Conservation (phyloP, 1,284 basidiomycete genomes). For the Peniophora sp. region DNA sequence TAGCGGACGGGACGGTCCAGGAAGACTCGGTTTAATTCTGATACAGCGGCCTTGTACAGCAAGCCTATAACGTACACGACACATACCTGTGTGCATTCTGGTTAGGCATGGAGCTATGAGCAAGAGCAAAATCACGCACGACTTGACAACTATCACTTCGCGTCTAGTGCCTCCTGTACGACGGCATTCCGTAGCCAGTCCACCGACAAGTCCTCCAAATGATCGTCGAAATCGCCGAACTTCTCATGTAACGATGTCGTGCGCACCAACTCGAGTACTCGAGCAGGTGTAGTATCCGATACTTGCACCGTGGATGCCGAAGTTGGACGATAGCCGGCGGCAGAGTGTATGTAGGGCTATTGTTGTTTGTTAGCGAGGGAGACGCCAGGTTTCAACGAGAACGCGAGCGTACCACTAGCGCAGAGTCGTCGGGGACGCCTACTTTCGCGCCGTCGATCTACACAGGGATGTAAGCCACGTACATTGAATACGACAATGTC, state of each 20-base stretch:
- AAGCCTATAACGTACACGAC: no score
- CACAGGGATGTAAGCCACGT: background rate
- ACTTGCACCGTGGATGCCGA: conserved; percentile 37
- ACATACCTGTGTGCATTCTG: no score
- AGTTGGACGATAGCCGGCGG: conserved; percentile 34
- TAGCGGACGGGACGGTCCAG: no score
- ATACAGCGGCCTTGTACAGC: no score
- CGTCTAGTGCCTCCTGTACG: background rate
- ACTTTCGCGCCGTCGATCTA: conserved; percentile 56
- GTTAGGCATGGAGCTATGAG: no score
- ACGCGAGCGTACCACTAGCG: conserved; percentile 44
- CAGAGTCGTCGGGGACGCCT: conserved; percentile 34
- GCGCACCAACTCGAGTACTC: conserved; percentile 39
- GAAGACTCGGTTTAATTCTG: no score
- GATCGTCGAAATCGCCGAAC: conserved; percentile 73
- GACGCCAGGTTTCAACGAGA: background rate
- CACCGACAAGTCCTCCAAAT: conserved; percentile 64
- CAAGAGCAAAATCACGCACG: no score
- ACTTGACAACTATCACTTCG: background rate
- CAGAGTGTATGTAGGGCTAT: conserved; percentile 39
- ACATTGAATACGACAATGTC: conserved; percentile 1
- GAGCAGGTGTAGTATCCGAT: conserved; percentile 31
- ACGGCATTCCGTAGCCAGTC: conserved; percentile 17
- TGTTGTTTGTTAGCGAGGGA: conserved; percentile 2
- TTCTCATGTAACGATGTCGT: conserved; percentile 39